Conservation (phyloP, 1,284 basidiomycete species). For the Takashimella tepidaria region DNA sequence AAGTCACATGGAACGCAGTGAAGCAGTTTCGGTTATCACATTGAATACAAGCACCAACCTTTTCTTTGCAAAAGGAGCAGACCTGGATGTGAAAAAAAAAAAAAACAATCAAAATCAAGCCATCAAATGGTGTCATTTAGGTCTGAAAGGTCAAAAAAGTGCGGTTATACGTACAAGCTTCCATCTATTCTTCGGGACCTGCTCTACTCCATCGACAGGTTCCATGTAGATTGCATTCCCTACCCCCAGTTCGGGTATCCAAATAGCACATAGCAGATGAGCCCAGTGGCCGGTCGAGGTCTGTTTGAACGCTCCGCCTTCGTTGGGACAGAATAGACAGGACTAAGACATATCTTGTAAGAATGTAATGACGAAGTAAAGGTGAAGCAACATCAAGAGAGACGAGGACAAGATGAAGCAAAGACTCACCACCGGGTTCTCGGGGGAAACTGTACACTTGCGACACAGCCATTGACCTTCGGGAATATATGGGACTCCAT, state of each 20-base stretch:
- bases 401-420: neutral
- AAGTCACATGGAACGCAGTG: constrained; percentile 91
- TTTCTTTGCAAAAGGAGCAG: constrained; percentile 79
- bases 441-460: constrained; percentile 97
- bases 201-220: constrained; percentile 85
- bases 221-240: constrained; percentile 98
- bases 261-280: constrained; percentile 94
- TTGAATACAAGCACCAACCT: constrained; percentile 91
- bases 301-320: constrained; percentile 98
- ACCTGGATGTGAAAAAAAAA: constrained; percentile 51
- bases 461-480: constrained; percentile 99
- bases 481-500: constrained; percentile 98
- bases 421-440: constrained; percentile 80
- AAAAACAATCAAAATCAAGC: neutral
- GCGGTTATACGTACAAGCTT: constrained; percentile 63
- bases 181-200: constrained; percentile 87
- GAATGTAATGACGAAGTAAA: no score
- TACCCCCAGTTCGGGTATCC: constrained; percentile 93
- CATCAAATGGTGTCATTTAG: no score
- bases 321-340: constrained; percentile 90
- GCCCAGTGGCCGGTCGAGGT: constrained; percentile 91
- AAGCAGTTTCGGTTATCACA: constrained; percentile 90
- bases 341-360: no score
- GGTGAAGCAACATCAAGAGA: constrained; percentile 1
- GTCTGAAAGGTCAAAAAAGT: neutral